Evolutionary conservation across 768 basidiomycete genomes (phyloP).

Genomic region (Strobilomyces dryophilus): DNA sequence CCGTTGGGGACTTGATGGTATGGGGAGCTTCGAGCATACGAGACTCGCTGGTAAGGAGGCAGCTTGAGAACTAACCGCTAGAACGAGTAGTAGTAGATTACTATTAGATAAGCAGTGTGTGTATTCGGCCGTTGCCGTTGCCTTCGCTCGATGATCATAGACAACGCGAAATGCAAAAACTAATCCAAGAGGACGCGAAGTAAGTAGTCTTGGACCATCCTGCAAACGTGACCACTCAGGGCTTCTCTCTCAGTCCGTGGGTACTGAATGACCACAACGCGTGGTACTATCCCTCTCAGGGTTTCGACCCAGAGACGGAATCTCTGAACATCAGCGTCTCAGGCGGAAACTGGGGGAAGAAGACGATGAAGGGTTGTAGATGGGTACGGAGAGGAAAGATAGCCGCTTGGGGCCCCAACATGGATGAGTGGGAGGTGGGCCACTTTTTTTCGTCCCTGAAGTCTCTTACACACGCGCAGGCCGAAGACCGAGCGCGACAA

Average conservation of each 20-base stretch:
- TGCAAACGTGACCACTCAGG: constrained; percentile 5
- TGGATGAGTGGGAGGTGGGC: constrained; percentile 81
- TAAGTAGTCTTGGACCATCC: constrained; percentile 13
- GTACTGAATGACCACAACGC: constrained; percentile 68
- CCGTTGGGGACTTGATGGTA: constrained; percentile 89
- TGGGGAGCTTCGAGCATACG: constrained; percentile 82
- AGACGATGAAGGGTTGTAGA: constrained; percentile 67
- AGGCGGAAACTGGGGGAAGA: constrained; percentile 83
- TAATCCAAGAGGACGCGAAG: constrained; percentile 31
- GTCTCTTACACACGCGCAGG: constrained; percentile 37
- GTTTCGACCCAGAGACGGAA: constrained; percentile 60
- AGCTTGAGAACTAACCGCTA: constrained; percentile 5
- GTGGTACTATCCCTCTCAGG: constrained; percentile 85
- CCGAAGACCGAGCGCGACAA: constrained; percentile 80
- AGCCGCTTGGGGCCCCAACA: constrained; percentile 75
- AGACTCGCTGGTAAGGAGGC: constrained; percentile 55
- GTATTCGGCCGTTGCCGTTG: constrained; percentile 24
- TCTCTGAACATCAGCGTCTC: constrained; percentile 46
- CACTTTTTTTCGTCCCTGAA: constrained; percentile 2
- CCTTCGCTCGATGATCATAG: background rate
- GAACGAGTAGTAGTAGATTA: constrained; percentile 2
- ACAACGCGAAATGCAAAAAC: constrained; percentile 24
- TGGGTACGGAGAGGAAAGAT: constrained; percentile 84
- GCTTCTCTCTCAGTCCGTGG: constrained; percentile 29
- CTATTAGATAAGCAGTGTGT: background rate